Evolutionary conservation across 1,139 yeast species (phyloP).

Genomic region (Taphrina betulina): DNA sequence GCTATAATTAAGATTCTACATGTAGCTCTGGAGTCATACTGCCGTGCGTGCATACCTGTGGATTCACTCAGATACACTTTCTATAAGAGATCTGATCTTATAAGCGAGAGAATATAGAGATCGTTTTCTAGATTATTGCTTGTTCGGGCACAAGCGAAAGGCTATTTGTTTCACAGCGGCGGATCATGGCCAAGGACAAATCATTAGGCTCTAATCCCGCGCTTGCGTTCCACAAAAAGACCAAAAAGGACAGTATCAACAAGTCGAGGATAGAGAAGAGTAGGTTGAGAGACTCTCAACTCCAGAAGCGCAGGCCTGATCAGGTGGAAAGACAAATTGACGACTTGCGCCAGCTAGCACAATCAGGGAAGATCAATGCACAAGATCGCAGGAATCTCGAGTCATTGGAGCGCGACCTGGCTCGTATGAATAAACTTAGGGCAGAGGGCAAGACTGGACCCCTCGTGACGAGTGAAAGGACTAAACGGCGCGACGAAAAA

Average conservation of each 20-base stretch:
- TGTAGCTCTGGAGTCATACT: too few relatives aligned
- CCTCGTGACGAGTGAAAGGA: slow-evolving; percentile 18
- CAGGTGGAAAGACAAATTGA: slow-evolving; percentile 31
- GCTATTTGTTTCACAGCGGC: too few relatives aligned
- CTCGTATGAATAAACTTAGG: slow-evolving; percentile 7
- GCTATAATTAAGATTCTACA: too few relatives aligned
- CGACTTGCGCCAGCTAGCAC: slow-evolving; percentile 11
- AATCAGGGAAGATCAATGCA: slow-evolving; percentile 2
- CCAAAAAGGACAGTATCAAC: slow-evolving; percentile 23
- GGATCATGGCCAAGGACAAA: slow-evolving; percentile 29
- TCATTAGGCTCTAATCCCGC: slow-evolving; percentile 23
- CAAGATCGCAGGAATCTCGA: slow-evolving; percentile 4
- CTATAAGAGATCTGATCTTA: too few relatives aligned
- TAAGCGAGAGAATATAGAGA: too few relatives aligned
- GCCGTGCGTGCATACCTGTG: too few relatives aligned
- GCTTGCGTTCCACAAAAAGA: slow-evolving; percentile 27
- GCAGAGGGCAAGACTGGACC: slow-evolving; percentile 10
- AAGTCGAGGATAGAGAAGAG: slow-evolving; percentile 20
- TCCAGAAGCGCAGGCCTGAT: slow-evolving; percentile 27
- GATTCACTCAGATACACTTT: too few relatives aligned
- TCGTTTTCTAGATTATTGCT: too few relatives aligned
- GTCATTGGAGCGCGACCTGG: slow-evolving; percentile 15
- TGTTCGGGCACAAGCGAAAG: too few relatives aligned
- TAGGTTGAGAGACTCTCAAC: slow-evolving; percentile 13
- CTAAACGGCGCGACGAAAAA: slow-evolving; percentile 7